These are phyloP conservation scores for Drechslerella coelobrocha DNA, from an alignment of 2,329 filamentous ascomycete species.

Conservation along the genomic window DNA sequence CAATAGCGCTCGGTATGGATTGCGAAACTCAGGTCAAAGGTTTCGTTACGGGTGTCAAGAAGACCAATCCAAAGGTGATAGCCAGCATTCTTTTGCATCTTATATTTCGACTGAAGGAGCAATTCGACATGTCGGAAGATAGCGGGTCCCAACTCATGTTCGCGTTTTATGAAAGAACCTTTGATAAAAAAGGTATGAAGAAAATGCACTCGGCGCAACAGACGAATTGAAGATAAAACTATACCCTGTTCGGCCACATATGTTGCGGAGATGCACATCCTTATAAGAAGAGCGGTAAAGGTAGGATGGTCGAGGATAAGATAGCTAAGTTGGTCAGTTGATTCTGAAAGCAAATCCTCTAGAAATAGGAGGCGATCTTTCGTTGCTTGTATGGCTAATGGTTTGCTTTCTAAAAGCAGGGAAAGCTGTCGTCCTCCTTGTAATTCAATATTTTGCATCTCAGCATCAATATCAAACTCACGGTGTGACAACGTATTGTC, in stretches of 20 bases:
- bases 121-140: constrained; percentile 36
- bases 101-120: constrained; percentile 27
- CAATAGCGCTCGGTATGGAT: constrained; percentile 37
- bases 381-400: constrained; percentile 25
- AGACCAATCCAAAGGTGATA: constrained; percentile 46
- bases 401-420: constrained; percentile 17
- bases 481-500: background rate
- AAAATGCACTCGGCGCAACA: constrained; percentile 31
- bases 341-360: constrained; percentile 34
- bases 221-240: constrained; percentile 31
- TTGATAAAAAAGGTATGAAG: constrained; percentile 20
- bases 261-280: constrained; percentile 29
- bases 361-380: constrained; percentile 39
- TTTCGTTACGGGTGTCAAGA: constrained; percentile 28
- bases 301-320: constrained; percentile 6
- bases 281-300: constrained; percentile 16
- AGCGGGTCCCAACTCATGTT: constrained; percentile 13
- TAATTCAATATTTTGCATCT: constrained; percentile 19
- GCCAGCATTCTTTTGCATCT: constrained; percentile 38
- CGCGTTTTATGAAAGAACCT: background rate
- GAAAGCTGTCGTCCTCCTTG: constrained; percentile 15
- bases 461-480: constrained; percentile 27
- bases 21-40: constrained; percentile 22
- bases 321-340: constrained; percentile 6
- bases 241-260: constrained; percentile 35